Evolutionary conservation across 2,329 filamentous ascomycete species (phyloP), one percentile per base, ranked within the genome.

Genomic region (Cadophora luteo-olivacea): DNA sequence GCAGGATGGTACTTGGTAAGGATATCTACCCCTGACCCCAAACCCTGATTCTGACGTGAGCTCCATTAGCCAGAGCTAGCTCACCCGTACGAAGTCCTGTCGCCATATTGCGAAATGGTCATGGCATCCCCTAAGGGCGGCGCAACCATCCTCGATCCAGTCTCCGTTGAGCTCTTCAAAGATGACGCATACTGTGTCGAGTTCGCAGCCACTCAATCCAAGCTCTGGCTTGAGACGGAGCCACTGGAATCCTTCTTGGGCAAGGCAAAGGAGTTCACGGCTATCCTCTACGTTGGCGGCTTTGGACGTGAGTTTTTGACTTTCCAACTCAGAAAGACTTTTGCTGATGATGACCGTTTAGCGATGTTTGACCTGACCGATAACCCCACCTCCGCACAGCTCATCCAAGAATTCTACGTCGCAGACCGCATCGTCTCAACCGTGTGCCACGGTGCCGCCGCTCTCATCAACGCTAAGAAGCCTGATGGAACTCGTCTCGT

Each of bases 381-480:
- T 68, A 85, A 90, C 75, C 72, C 80, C 25, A 80, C 82, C 22
- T 88, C 86, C 22, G 84, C 86, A 72, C 79, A 83, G 69, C 80
- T 92, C 57, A 87, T 89, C 72, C 79, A 81, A 67, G 87, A 91
- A 77, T 91, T 92, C 77, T 85, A 84, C 75, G 81, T 82, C 49
- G 83, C 84, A 1, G 86, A 84, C 68, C 91, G 90, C 81, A 82
- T 87, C 61, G 85, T 92, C 9, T 80, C 85, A 0, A 86, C 89
- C 1, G 87, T 92, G 51, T 92, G 90, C 82, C 90, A 92, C 78
- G 90, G 89, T 6, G 86, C 89, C 2, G 86, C 85, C 4, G 90
- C 85, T 12, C 81, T 92, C 14, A 81, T 85, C 66, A 85, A 90
- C 71, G 89, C 86, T 36, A 85, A 82, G 72, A 74, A 83, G 38